Conservation (phyloP, 176 grass and related monocot species). For the Aegilops umbellulata region DNA sequence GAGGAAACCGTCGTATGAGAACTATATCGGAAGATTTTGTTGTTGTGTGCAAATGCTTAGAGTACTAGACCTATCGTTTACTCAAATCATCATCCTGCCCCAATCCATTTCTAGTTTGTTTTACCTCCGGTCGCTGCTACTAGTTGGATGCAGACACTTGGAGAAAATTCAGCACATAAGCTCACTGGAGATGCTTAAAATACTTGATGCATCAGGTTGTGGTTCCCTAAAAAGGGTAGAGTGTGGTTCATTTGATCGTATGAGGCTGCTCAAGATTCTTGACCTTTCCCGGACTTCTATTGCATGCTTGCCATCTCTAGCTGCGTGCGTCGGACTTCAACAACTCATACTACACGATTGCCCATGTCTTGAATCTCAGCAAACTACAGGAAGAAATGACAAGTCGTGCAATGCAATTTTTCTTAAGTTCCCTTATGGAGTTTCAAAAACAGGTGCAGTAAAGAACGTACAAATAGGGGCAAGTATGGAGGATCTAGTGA, state of each 20-base stretch:
- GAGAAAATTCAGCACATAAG: conserved; percentile 23
- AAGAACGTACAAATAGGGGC: not conserved
- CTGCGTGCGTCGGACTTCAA: not conserved
- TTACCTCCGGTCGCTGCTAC: not conserved
- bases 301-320: conserved; percentile 3
- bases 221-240: not conserved
- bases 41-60: not conserved
- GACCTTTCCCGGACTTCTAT: conserved; percentile 18
- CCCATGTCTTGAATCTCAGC: not conserved
- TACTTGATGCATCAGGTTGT: conserved; percentile 26
- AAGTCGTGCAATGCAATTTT: not conserved
- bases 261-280: conserved; percentile 26
- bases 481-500: not conserved
- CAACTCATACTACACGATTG: conserved; percentile 6
- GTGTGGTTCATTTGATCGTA: conserved; percentile 3
- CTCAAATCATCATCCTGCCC: not conserved
- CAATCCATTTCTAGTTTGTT: conserved; percentile 1
- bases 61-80: conserved; percentile 14
- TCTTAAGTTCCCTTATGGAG: conserved; percentile 1
- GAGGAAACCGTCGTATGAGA: conserved; percentile 10
- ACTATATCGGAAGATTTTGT: conserved; percentile 3
- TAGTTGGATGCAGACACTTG: conserved; percentile 4
- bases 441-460: not conserved
- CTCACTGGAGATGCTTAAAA: not conserved
- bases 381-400: not conserved